A percentile compares a stretch with the other conserved stretches of the same genome.
Conservation (phyloP, 2,329 filamentous ascomycete genomes). For the Tolypocladium amazonense region DNA sequence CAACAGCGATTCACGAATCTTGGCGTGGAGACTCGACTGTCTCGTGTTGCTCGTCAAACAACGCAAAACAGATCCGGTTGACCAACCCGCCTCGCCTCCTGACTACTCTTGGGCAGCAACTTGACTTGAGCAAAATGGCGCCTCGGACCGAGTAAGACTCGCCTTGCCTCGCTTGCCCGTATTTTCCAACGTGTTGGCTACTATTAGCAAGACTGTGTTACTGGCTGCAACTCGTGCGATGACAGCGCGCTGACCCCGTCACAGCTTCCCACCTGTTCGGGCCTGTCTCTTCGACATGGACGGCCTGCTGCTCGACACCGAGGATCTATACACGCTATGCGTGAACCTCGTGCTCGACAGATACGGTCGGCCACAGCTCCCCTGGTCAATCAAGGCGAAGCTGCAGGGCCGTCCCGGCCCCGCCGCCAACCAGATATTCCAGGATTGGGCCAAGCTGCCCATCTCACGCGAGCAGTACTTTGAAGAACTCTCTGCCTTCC, state of each 20-base stretch:
- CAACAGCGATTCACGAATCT: background rate
- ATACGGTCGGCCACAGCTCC: slow-evolving; percentile 64
- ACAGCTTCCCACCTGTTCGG: slow-evolving; percentile 66
- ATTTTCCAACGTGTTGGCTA: background rate
- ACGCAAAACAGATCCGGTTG: background rate
- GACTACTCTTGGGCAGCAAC: background rate
- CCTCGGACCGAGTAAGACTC: slow-evolving; percentile 32
- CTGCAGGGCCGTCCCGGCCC: slow-evolving; percentile 52
- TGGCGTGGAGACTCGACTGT: background rate
- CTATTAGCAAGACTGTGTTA: background rate
- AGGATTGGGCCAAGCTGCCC: slow-evolving; percentile 78
- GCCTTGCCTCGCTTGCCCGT: background rate
- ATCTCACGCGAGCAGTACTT: slow-evolving; percentile 61
- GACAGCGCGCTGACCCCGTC: background rate
- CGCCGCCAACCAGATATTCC: slow-evolving; percentile 43
- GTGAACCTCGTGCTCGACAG: slow-evolving; percentile 73
- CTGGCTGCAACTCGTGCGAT: background rate
- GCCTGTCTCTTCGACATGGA: slow-evolving; percentile 99
- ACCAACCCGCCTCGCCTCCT: background rate
- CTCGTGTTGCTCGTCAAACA: background rate
- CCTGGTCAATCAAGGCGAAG: slow-evolving; percentile 90
- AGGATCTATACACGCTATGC: slow-evolving; percentile 77
- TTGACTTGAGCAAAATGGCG: slow-evolving; percentile 21
- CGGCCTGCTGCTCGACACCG: slow-evolving; percentile 85
- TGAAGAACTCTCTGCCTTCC: slow-evolving; percentile 47